Conservation (phyloP, 345 rosid genomes). For the Ailanthus altissimus region DNA sequence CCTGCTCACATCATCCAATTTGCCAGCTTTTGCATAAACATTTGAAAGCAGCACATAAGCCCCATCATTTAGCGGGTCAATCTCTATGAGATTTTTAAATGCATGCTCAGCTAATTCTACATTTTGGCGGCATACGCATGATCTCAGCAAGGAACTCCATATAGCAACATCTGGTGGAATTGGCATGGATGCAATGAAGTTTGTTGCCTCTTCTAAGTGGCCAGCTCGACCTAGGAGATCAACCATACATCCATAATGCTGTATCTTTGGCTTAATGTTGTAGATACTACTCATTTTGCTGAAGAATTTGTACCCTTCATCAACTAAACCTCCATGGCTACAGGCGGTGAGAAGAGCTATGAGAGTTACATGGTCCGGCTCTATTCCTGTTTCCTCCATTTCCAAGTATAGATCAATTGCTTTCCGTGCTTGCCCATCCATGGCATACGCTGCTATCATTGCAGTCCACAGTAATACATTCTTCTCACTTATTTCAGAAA, state of each 20-base stretch:
- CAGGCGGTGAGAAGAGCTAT: conserved; percentile 30
- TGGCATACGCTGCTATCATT: conserved; percentile 7
- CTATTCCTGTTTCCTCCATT: conserved; percentile 24
- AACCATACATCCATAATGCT: conserved; percentile 13
- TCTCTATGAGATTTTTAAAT: conserved; percentile 25
- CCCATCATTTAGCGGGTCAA: conserved; percentile 22
- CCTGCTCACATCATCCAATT: conserved; percentile 25
- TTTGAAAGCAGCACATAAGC: conserved; percentile 27
- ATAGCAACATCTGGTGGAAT: conserved; percentile 5
- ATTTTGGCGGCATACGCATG: background rate
- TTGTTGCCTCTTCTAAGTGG: conserved; percentile 1
- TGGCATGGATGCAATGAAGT: conserved; percentile 22
- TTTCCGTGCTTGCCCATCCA: background rate
- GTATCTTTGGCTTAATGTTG: conserved; percentile 20
- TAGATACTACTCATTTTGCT: conserved; percentile 24
- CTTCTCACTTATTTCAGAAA: conserved; percentile 11
- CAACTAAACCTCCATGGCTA: conserved; percentile 32
- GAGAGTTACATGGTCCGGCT: conserved; percentile 22
- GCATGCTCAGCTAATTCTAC: conserved; percentile 23
- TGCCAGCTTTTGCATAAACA: conserved; percentile 26
- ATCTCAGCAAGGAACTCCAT: conserved; percentile 16
- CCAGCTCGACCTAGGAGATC: conserved; percentile 12
- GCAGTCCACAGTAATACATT: conserved; percentile 7
- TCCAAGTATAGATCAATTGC: conserved; percentile 18
- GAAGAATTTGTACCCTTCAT: conserved; percentile 25